A percentile compares a stretch with the other conserved stretches of the same genome.
Conservation (phyloP, 768 basidiomycete genomes). For the Suillus ampliporus region DNA sequence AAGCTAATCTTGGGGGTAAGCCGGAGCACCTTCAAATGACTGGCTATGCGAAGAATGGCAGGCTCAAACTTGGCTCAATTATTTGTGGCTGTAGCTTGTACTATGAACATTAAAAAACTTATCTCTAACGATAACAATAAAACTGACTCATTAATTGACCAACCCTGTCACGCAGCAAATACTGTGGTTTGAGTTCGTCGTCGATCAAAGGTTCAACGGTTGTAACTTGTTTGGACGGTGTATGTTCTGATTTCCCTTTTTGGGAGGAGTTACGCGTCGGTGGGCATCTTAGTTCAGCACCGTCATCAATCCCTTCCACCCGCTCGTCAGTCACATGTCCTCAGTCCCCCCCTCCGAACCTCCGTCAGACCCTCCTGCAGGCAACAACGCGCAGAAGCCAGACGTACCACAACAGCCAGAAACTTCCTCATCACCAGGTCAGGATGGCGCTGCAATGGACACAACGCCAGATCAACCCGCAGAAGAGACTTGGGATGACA, state of each 20-base stretch:
- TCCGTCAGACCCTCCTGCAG: conserved; percentile 55
- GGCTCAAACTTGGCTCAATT: too few species aligned
- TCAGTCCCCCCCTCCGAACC: conserved; percentile 62
- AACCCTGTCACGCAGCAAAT: too few species aligned
- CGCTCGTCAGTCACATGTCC: conserved; percentile 48
- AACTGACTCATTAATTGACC: too few species aligned
- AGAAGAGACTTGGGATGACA: conserved; percentile 89
- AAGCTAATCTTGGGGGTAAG: too few species aligned
- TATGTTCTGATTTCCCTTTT: conserved; percentile 28
- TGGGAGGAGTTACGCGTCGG: conserved; percentile 34
- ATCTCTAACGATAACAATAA: too few species aligned
- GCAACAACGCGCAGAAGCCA: conserved; percentile 53
- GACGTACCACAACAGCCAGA: conserved; percentile 42
- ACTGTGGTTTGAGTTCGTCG: too few species aligned
- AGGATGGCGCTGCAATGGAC: conserved; percentile 62
- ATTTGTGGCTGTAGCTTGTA: too few species aligned
- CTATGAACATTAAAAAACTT: too few species aligned
- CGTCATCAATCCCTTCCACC: conserved; percentile 7
- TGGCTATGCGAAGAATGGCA: too few species aligned
- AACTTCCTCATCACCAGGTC: conserved; percentile 41
- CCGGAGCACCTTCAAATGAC: too few species aligned
- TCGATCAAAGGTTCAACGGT: too few species aligned
- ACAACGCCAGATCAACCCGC: conserved; percentile 70
- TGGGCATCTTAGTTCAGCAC: conserved; percentile 4
- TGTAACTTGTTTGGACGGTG: not conserved